Conservation (phyloP, 441 rosid genomes). For the Theobroma grandiflorum region DNA sequence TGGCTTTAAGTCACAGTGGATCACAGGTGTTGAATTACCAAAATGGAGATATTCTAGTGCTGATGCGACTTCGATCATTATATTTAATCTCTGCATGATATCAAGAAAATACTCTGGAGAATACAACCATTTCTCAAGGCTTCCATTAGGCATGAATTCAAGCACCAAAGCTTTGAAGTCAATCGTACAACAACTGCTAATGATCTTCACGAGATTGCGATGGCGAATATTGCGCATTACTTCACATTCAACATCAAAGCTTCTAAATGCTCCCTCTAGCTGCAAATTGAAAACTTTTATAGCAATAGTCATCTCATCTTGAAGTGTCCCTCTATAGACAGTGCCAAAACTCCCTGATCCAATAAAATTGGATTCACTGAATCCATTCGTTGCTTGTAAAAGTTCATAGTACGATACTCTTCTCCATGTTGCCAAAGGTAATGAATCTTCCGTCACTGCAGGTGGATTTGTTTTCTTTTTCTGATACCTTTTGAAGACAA, state of each 20-base stretch:
- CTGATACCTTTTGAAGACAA: neutral
- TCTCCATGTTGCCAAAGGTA: conserved; percentile 18
- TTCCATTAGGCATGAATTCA: conserved; percentile 22
- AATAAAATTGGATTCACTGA: conserved; percentile 9
- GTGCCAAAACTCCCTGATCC: conserved; percentile 22
- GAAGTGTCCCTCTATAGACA: conserved; percentile 18
- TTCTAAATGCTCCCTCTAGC: conserved; percentile 15
- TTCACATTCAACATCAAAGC: conserved; percentile 18
- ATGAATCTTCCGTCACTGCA: neutral
- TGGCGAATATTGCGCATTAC: conserved; percentile 19
- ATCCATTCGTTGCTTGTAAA: conserved; percentile 4
- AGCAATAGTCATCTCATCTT: conserved; percentile 40
- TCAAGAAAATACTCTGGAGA: conserved; percentile 1
- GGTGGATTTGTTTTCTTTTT: neutral
- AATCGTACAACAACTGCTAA: neutral
- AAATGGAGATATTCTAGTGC: conserved; percentile 22
- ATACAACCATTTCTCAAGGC: conserved; percentile 27
- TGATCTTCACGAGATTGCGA: conserved; percentile 21
- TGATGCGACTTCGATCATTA: conserved; percentile 14
- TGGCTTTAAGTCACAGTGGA: conserved; percentile 27
- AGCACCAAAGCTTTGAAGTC: conserved; percentile 19
- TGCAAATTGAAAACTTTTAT: conserved; percentile 43
- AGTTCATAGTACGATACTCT: conserved; percentile 30
- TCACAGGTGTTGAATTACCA: neutral
- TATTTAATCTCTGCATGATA: conserved; percentile 8